Percentiles rank a stretch among this genome's conserved stretches.
phyloP scores from a whole-genome alignment of 2,329 filamentous ascomycete species.

The Thielaviopsis populi region DNA sequence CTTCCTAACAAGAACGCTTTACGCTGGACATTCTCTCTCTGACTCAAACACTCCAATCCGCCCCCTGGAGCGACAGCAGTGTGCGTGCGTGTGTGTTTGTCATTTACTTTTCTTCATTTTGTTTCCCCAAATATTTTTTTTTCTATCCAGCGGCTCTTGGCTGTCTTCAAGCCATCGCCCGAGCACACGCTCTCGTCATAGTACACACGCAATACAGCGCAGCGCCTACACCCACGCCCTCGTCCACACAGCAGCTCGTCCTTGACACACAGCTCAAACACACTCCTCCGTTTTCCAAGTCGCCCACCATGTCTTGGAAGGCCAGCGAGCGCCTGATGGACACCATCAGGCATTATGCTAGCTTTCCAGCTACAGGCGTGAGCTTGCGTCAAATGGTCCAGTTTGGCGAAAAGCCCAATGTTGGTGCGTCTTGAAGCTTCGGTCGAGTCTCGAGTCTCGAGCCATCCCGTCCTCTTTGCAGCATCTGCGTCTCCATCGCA shows the following conservation, averaged over 20 bases:
- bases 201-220: neutral
- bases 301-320: slow-evolving; percentile 74
- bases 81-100: too few relatives aligned
- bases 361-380: slow-evolving; percentile 89
- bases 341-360: slow-evolving; percentile 92
- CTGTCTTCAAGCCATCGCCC: neutral
- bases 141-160: too few relatives aligned
- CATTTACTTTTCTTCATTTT: neutral
- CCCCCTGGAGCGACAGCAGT: neutral
- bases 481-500: neutral
- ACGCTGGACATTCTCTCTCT: too few relatives aligned
- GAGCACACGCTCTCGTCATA: neutral
- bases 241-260: neutral
- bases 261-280: neutral
- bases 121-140: neutral
- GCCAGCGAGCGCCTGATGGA: slow-evolving; percentile 82
- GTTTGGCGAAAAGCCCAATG: slow-evolving; percentile 87
- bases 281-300: slow-evolving; percentile 6
- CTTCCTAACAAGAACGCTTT: neutral
- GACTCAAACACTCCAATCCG: neutral
- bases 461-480: neutral
- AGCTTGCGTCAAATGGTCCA: slow-evolving; percentile 98
- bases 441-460: too few relatives aligned
- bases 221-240: neutral
- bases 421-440: slow-evolving; percentile 41